These are phyloP conservation scores for Arctium lappa DNA, from an alignment of 129 eudicot species.

Conservation along the genomic window DNA sequence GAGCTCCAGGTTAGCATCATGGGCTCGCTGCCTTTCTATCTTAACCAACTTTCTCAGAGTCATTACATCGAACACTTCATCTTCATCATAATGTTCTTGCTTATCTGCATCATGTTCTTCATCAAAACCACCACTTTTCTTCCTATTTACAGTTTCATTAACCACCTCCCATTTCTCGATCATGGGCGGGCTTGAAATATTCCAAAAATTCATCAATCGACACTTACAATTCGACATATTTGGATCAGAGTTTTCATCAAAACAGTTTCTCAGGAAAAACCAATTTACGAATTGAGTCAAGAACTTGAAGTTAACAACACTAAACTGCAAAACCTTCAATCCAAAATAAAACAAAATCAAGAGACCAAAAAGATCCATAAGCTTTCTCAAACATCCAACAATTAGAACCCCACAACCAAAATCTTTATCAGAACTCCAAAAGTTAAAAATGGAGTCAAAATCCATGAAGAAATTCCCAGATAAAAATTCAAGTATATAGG, in stretches of 20 bases:
- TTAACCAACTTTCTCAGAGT: slow-evolving; percentile 57
- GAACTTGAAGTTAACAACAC: slow-evolving; percentile 20
- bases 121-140: neutral
- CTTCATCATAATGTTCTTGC: slow-evolving; percentile 33
- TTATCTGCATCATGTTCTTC: slow-evolving; percentile 24
- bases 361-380: slow-evolving; percentile 32
- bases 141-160: slow-evolving; percentile 6
- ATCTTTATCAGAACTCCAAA: slow-evolving; percentile 26
- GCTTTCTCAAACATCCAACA: slow-evolving; percentile 39
- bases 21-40: slow-evolving; percentile 52
- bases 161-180: slow-evolving; percentile 34
- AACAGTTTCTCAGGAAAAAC: slow-evolving; percentile 28
- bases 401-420: slow-evolving; percentile 46
- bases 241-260: slow-evolving; percentile 24
- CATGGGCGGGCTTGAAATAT: slow-evolving; percentile 16
- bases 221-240: slow-evolving; percentile 25
- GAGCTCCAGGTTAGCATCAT: slow-evolving; percentile 52
- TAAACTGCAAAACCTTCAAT: slow-evolving; percentile 36
- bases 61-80: slow-evolving; percentile 43
- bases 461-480: slow-evolving; percentile 41
- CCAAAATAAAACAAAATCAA: slow-evolving; percentile 48
- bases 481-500: neutral
- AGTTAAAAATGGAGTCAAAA: slow-evolving; percentile 32
- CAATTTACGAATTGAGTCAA: slow-evolving; percentile 31
- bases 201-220: slow-evolving; percentile 23